Evolutionary conservation across 441 rosid genomes (phyloP).

Genomic region (Raphanus hybrid): DNA sequence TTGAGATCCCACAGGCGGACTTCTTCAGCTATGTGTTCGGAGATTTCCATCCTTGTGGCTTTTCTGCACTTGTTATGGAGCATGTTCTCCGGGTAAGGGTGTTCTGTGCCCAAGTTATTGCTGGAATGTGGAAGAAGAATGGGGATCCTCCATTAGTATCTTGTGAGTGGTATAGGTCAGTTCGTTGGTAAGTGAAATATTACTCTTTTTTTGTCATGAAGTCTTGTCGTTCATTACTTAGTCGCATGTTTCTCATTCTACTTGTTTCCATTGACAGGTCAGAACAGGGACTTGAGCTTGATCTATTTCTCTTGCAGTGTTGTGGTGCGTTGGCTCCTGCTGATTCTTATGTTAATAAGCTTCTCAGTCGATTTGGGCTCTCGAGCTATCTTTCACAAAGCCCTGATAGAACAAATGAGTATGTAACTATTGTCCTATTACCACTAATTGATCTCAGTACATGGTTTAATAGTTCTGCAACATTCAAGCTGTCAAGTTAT

Average conservation of each 20-base stretch:
- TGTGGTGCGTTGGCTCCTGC: conserved; percentile 98
- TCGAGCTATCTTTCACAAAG: conserved; percentile 65
- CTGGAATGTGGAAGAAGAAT: conserved; percentile 99
- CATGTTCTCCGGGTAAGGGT: conserved; percentile 92
- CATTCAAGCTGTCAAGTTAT: conserved; percentile 26
- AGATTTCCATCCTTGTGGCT: conserved; percentile 77
- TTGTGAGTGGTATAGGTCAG: conserved; percentile 86
- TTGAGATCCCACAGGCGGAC: conserved; percentile 48
- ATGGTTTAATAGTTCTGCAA: conserved; percentile 24
- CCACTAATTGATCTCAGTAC: neutral
- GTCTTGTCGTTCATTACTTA: conserved; percentile 12
- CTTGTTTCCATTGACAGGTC: conserved; percentile 66
- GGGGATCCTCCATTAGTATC: conserved; percentile 78
- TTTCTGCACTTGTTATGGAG: conserved; percentile 91
- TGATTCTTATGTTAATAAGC: conserved; percentile 74
- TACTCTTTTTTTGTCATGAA: conserved; percentile 22
- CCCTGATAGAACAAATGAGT: conserved; percentile 68
- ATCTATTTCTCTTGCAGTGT: conserved; percentile 95
- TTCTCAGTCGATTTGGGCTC: conserved; percentile 86
- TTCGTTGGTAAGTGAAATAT: conserved; percentile 67
- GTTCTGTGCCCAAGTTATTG: conserved; percentile 88
- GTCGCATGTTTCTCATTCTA: conserved; percentile 36
- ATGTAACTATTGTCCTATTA: conserved; percentile 43
- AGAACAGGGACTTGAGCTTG: conserved; percentile 94
- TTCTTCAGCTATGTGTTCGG: conserved; percentile 72